A percentile compares a stretch with the other conserved stretches of the same genome.
phyloP scores from a whole-genome alignment of 1,284 basidiomycete genomes.

The Cryptococcus sp. region DNA sequence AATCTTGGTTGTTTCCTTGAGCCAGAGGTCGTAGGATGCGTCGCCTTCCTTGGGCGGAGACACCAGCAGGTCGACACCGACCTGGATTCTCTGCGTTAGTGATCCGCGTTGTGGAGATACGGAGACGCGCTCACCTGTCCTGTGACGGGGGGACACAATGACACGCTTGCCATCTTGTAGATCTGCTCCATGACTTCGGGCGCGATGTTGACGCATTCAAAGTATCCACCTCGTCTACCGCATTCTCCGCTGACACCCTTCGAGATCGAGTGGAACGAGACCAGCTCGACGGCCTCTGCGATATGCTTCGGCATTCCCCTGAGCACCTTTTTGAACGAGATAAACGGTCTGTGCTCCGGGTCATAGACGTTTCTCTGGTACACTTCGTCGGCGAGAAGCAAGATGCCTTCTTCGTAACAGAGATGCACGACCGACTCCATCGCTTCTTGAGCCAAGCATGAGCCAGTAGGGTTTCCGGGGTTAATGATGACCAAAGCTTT shows the following conservation, averaged over 20 bases:
- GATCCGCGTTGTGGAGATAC: not conserved
- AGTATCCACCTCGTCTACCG: constrained; percentile 89
- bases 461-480: constrained; percentile 93
- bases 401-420: constrained; percentile 80
- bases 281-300: constrained; percentile 65
- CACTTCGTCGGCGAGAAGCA: constrained; percentile 91
- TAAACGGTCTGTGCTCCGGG: constrained; percentile 67
- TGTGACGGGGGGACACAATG: constrained; percentile 81
- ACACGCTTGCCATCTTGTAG: constrained; percentile 92
- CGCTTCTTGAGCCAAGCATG: constrained; percentile 69
- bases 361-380: constrained; percentile 90
- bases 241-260: constrained; percentile 95
- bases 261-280: constrained; percentile 93
- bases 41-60: constrained; percentile 73
- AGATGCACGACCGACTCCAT: constrained; percentile 74
- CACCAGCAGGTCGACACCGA: constrained; percentile 88
- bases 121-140: constrained; percentile 57
- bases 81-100: constrained; percentile 58
- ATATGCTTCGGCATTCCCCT: constrained; percentile 60
- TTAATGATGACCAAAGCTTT: constrained; percentile 93
- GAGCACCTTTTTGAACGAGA: constrained; percentile 87
- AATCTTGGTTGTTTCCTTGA: constrained; percentile 76
- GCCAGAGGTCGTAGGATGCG: constrained; percentile 74
- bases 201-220: constrained; percentile 80
- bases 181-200: constrained; percentile 76